Evolutionary conservation across 306 rosid genomes (phyloP).

Genomic region (Ceratonia siliqua): DNA sequence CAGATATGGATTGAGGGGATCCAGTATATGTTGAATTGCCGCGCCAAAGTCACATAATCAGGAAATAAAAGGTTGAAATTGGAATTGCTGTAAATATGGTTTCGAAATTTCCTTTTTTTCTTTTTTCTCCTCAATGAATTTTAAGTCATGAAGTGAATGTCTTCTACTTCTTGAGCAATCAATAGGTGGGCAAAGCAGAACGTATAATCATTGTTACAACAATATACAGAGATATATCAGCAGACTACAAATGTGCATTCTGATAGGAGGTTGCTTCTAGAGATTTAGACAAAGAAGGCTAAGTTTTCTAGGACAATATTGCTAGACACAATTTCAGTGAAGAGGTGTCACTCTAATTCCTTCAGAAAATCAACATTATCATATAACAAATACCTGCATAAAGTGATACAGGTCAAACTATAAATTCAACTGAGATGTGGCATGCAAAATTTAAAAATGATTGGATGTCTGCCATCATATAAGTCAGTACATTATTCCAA

Average conservation of each 20-base stretch:
- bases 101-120: background rate
- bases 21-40: constrained; percentile 72
- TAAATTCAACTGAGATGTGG: background rate
- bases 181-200: background rate
- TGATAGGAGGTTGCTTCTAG: constrained; percentile 26
- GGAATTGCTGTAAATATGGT: constrained; percentile 34
- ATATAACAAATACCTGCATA: constrained; percentile 53
- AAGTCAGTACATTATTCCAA: background rate
- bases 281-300: constrained; percentile 27
- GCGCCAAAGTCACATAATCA: constrained; percentile 44
- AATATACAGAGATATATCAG: constrained; percentile 15
- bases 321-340: constrained; percentile 26
- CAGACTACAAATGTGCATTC: background rate
- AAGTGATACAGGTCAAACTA: constrained; percentile 1
- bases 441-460: background rate
- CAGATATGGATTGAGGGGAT: constrained; percentile 84
- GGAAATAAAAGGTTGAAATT: constrained; percentile 1
- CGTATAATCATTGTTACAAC: background rate
- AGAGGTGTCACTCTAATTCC: constrained; percentile 56
- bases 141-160: background rate
- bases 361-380: constrained; percentile 63
- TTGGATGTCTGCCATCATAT: background rate
- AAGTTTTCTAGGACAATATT: constrained; percentile 25
- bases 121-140: background rate
- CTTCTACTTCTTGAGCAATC: background rate